phyloP scores from a whole-genome alignment of 805 yeast species.

The Yamadazyma takamatsuzukensis region DNA sequence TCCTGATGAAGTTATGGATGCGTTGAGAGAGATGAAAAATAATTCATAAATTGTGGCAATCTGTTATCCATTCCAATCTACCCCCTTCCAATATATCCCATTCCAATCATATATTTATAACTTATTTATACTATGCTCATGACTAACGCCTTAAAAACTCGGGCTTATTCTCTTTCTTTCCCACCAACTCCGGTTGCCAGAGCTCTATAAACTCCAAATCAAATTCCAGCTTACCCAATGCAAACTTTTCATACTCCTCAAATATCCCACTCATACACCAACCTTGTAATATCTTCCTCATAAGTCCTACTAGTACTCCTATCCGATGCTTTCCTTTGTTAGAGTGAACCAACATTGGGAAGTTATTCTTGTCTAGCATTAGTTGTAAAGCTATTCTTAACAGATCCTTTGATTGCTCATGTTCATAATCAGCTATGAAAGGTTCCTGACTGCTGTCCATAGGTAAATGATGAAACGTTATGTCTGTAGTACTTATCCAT shows the following conservation, averaged over 20 bases:
- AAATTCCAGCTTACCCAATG: slow-evolving; percentile 89
- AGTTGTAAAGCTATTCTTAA: slow-evolving; percentile 55
- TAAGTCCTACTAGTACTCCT: slow-evolving; percentile 88
- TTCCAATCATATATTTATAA: neutral
- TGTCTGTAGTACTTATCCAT: slow-evolving; percentile 58
- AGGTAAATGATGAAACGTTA: slow-evolving; percentile 54
- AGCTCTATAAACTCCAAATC: slow-evolving; percentile 88
- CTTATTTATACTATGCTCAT: too few relatives aligned
- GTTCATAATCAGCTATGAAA: slow-evolving; percentile 52
- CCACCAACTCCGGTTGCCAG: slow-evolving; percentile 60
- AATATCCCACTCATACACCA: slow-evolving; percentile 93
- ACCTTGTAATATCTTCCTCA: slow-evolving; percentile 81
- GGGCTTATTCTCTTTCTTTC: slow-evolving; percentile 50
- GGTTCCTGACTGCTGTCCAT: slow-evolving; percentile 79
- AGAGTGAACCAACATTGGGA: slow-evolving; percentile 86
- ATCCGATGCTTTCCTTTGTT: slow-evolving; percentile 97
- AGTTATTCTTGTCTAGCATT: slow-evolving; percentile 61
- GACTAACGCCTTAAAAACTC: too few relatives aligned
- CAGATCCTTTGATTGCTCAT: slow-evolving; percentile 37
- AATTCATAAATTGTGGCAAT: slow-evolving; percentile 12
- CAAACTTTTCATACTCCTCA: slow-evolving; percentile 90
- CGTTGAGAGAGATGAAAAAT: slow-evolving; percentile 76
- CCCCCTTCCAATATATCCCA: neutral
- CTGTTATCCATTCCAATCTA: neutral
- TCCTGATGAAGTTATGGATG: slow-evolving; percentile 60